phyloP scores from a whole-genome alignment of 169 alveolate species.

The Eimeria maxima region DNA sequence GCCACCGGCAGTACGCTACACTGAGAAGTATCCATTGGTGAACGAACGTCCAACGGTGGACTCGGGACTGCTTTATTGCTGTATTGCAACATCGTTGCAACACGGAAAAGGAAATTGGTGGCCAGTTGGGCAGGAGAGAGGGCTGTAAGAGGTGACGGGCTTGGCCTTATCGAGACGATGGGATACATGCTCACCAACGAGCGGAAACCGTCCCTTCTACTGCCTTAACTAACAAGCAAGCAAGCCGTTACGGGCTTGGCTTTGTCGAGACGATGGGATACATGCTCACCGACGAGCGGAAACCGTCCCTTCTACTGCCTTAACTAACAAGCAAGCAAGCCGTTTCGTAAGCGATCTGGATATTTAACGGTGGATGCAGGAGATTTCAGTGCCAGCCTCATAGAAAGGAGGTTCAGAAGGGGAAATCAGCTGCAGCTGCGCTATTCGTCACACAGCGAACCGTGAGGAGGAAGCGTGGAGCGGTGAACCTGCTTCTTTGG shows the following conservation, averaged over 20 bases:
- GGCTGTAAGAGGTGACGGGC: neutral
- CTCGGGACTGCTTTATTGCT: too few relatives aligned
- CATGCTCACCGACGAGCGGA: too few relatives aligned
- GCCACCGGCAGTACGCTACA: too few relatives aligned
- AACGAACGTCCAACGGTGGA: too few relatives aligned
- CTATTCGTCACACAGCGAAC: neutral
- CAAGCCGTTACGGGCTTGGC: neutral
- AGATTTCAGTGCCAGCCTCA: neutral
- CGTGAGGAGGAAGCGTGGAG: neutral
- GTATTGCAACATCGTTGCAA: too few relatives aligned
- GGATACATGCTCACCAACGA: too few relatives aligned
- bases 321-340: neutral
- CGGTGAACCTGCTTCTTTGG: neutral
- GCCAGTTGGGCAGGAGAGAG: too few relatives aligned
- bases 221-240: neutral
- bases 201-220: neutral
- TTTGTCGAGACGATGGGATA: too few relatives aligned
- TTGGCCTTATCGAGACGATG: neutral
- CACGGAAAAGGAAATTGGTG: too few relatives aligned
- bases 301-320: neutral
- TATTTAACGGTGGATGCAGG: neutral
- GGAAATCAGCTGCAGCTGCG: neutral
- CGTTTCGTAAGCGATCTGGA: neutral
- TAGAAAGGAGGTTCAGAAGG: neutral
- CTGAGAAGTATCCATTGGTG: too few relatives aligned